A percentile compares a stretch with the other conserved stretches of the same genome.
These are phyloP conservation scores for Aspergillus sp. DNA, from an alignment of 2,329 filamentous ascomycete genomes.

Conservation along the genomic window DNA sequence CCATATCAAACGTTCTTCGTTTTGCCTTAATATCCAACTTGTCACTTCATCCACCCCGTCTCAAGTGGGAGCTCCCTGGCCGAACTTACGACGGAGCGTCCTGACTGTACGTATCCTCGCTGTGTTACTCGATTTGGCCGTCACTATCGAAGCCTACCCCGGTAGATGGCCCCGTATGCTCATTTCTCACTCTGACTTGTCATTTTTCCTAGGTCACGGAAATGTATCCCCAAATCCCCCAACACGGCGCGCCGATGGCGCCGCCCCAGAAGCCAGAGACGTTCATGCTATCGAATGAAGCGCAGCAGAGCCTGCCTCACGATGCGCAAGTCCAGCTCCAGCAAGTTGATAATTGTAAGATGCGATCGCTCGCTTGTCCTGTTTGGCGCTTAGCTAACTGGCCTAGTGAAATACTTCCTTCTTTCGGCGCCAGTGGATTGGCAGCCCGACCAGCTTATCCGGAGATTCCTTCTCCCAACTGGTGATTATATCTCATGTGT, in stretches of 20 bases:
- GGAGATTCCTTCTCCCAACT: constrained; percentile 90
- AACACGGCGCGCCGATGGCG: constrained; percentile 79
- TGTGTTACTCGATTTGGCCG: not conserved
- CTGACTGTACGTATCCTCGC: constrained; percentile 8
- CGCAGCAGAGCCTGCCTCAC: constrained; percentile 91
- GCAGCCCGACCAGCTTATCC: constrained; percentile 94
- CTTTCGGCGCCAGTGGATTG: constrained; percentile 98
- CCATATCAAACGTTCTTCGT: constrained; percentile 10
- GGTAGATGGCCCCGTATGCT: not conserved
- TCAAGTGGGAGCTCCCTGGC: not conserved
- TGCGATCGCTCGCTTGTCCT: not conserved
- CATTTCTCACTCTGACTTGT: not conserved
- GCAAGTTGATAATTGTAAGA: constrained; percentile 94
- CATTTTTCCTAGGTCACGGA: constrained; percentile 15
- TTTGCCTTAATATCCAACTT: constrained; percentile 10
- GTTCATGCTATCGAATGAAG: constrained; percentile 96
- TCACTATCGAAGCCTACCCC: not conserved
- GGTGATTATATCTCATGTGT: constrained; percentile 99
- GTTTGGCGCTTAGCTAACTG: constrained; percentile 4
- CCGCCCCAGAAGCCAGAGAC: constrained; percentile 96
- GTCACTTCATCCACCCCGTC: constrained; percentile 1
- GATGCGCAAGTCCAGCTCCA: constrained; percentile 96
- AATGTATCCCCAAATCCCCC: constrained; percentile 81
- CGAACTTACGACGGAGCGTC: constrained; percentile 1
- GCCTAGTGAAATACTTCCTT: constrained; percentile 95